These are phyloP conservation scores for Leccinum subtestaceum DNA, from an alignment of 768 basidiomycete genomes.

Conservation along the genomic window DNA sequence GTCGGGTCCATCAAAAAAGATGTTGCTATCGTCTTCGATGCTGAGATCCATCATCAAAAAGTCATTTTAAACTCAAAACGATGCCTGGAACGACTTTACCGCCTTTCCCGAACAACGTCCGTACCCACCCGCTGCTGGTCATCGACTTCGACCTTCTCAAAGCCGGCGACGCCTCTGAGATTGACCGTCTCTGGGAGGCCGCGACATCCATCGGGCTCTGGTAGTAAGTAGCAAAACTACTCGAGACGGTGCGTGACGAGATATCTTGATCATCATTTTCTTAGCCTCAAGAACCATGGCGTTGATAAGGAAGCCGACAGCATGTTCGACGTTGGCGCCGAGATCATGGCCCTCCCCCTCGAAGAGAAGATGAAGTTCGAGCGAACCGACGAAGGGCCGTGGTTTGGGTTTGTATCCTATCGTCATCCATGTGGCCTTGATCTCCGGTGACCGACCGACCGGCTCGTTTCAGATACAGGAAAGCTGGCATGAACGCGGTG, in stretches of 20 bases:
- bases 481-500: background rate
- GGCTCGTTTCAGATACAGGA: background rate
- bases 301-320: slow-evolving; percentile 33
- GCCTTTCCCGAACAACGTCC: slow-evolving; percentile 44
- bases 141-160: slow-evolving; percentile 43
- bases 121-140: slow-evolving; percentile 43
- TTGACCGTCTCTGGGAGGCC: slow-evolving; percentile 44
- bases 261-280: background rate
- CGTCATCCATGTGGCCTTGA: background rate
- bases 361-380: slow-evolving; percentile 44
- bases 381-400: slow-evolving; percentile 9
- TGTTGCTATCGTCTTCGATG: background rate
- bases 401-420: background rate
- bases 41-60: background rate
- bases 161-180: slow-evolving; percentile 35
- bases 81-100: slow-evolving; percentile 37
- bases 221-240: slow-evolving; percentile 40
- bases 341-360: slow-evolving; percentile 38
- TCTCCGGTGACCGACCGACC: background rate
- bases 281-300: slow-evolving; percentile 44
- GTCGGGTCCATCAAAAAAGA: background rate
- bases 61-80: background rate
- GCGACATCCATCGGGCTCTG: slow-evolving; percentile 51
- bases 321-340: slow-evolving; percentile 44
- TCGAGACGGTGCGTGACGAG: background rate